Evolutionary conservation across 208 protist genomes (phyloP).

Genomic region (Trypanosoma melophagium): DNA sequence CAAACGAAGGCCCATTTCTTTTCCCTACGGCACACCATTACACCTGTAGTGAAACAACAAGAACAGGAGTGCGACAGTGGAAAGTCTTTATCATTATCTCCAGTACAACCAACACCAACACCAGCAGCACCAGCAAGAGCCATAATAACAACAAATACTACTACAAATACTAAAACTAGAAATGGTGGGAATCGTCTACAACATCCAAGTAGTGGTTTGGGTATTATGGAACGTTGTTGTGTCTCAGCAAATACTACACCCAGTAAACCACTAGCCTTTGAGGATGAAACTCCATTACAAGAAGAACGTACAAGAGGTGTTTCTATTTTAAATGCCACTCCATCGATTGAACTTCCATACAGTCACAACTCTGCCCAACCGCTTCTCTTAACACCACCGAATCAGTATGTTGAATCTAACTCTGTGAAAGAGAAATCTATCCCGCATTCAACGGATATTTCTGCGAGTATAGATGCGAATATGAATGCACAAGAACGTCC

Average conservation of each 20-base stretch:
- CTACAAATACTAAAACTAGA: too few relatives aligned
- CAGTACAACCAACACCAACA: too few relatives aligned
- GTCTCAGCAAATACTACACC: slow-evolving; percentile 4
- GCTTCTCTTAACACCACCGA: neutral
- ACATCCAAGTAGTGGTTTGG: neutral
- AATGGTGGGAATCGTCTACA: neutral
- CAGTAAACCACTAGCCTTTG: slow-evolving; percentile 19
- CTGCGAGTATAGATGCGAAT: neutral
- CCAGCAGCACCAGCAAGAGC: slow-evolving; percentile 2
- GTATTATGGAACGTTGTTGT: slow-evolving; percentile 6
- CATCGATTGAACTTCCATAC: neutral
- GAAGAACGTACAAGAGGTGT: neutral
- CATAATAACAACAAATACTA: neutral
- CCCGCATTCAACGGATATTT: neutral
- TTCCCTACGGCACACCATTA: slow-evolving; percentile 35
- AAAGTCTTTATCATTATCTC: too few relatives aligned
- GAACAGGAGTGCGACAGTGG: neutral
- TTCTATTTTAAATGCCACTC: neutral
- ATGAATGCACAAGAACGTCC: slow-evolving; percentile 30
- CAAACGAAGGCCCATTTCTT: slow-evolving; percentile 68
- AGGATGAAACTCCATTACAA: neutral
- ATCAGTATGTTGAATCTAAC: neutral
- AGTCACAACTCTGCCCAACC: neutral
- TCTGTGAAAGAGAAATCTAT: neutral
- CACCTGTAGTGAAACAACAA: neutral